Percentiles rank a stretch among this genome's conserved stretches.
Evolutionary conservation across 495 filamentous ascomycete species (phyloP).

Genomic region (Penicillium pulvis): DNA sequence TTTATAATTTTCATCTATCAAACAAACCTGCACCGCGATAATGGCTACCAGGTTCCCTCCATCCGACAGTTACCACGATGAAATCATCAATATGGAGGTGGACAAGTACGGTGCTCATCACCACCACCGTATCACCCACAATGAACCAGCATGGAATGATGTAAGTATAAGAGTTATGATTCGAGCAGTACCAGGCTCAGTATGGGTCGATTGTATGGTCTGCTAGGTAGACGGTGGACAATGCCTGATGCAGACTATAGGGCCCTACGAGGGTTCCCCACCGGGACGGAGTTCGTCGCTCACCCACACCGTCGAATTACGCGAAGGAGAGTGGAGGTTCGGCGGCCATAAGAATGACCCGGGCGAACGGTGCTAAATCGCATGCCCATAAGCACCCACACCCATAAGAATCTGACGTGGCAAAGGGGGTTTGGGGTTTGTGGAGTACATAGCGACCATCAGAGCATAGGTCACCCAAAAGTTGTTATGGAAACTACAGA

Average conservation of each 20-base stretch:
- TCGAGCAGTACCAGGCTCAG: not conserved
- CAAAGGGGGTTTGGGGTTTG: not conserved
- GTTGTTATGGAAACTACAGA: not conserved
- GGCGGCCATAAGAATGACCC: slow-evolving; percentile 17
- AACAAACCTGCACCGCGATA: not conserved
- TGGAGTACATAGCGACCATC: not conserved
- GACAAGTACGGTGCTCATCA: slow-evolving; percentile 6
- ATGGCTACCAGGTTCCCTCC: slow-evolving; percentile 14
- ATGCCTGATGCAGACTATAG: not conserved
- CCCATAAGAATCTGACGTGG: not conserved
- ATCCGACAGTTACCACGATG: slow-evolving; percentile 7
- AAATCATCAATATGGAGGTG: slow-evolving; percentile 15
- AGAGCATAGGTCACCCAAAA: not conserved
- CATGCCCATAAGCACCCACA: not conserved
- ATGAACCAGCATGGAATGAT: not conserved
- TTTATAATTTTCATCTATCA: not conserved
- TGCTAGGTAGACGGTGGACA: not conserved
- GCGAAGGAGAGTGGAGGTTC: slow-evolving; percentile 21
- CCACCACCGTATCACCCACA: slow-evolving; percentile 9
- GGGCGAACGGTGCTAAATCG: slow-evolving; percentile 5
- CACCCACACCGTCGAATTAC: slow-evolving; percentile 20
- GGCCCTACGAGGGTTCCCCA: slow-evolving; percentile 2
- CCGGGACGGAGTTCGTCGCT: slow-evolving; percentile 13
- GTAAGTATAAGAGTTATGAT: not conserved
- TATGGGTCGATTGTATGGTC: not conserved